Base-by-base conservation (phyloP, 208 protist species). In the Crithidia expoeki region DNA sequence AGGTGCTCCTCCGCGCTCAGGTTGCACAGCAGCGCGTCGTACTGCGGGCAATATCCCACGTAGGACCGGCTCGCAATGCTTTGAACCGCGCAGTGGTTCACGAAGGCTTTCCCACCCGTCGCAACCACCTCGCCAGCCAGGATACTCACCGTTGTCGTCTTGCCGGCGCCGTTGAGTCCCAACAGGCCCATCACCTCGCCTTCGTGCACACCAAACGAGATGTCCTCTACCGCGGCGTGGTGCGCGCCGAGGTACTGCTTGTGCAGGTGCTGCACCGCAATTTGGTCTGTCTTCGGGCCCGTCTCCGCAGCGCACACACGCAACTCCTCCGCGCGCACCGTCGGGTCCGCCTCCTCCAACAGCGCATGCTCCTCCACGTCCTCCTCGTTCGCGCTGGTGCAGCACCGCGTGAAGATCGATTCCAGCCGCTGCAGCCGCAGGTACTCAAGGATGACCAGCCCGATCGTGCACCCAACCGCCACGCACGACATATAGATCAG, bases 41-140 rank as follows among this genome's bases (percentile, higher is more conserved):
- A 95, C 81, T 99, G 97, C 16, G 96, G 96, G 85, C 97, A 99
- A 63, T 98, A 96, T 63, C 98, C 98, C 21, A 98, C 83, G 51
- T 80, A 84, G 59, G 44, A 66, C 38, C 81, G 87, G 38, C 71
- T 79, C 34, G 67, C 44, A 11, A 61, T 64, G 56, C 62, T 66
- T 21, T 71, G 46, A 28, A 84, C 79, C 42, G 87, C 58, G 60
- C 68, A 73, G 62, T 84, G 74, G 52, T 92, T 93, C 60, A 95
- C 83, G 64, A 75, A 89, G 11, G 76, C 88, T 27, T 74, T 46
- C 4, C 97, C 95, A 30, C 58, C 53, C 9, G 93, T 96, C 6
- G 88, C 81, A 0, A 77, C 53, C 58, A 90, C 74, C 38, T 94
- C 77, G n/a, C 94, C 89, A 17, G 88, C 84, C 4, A 98, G 60